Evolutionary conservation across 768 basidiomycete genomes (phyloP), one percentile per base, ranked within the genome.

Genomic region (Kwoniella sp.): DNA sequence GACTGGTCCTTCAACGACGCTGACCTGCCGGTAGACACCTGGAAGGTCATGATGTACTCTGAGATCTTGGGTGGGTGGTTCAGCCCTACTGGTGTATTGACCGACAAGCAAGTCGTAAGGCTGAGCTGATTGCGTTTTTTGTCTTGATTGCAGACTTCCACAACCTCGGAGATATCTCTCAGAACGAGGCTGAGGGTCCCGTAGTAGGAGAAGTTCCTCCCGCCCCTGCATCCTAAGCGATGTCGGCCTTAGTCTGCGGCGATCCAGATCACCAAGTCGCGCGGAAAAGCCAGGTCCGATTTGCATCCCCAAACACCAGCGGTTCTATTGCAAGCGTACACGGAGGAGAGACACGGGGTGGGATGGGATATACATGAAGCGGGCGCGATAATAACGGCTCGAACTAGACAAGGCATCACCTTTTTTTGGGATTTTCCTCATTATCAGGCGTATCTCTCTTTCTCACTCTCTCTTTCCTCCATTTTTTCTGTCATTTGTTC

Each of bases 41-140:
- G 96, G 96, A 98, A 97, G 82, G 95, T 96, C 77, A 99, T 99
- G 96, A 99, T 99, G 95, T 98, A 98, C 83, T 90, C 88, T 73
- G 95, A 99, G 82, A 98, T 97, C 68, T 84, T 97, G 13, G 92
- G 93, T 92, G 74, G 67, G 88, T 81, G 3, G 9, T n/a, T 30
- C 22, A 17, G n/a, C n/a, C n/a, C n/a, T n/a, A n/a, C n/a, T n/a
- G n/a, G n/a, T n/a, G n/a, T n/a, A n/a, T n/a, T n/a, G n/a, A n/a
- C n/a, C n/a, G n/a, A n/a, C n/a, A n/a, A n/a, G n/a, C n/a, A n/a
- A n/a, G n/a, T n/a, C n/a, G n/a, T n/a, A n/a, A n/a, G n/a, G n/a
- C n/a, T n/a, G n/a, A n/a, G n/a, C n/a, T n/a, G n/a, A n/a, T n/a
- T n/a, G n/a, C 22, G 47, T 55, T 47, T 55, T 30, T 44, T 44